Base-by-base conservation (phyloP, 768 basidiomycete genomes). In the Candolleomyces eurysporus region DNA sequence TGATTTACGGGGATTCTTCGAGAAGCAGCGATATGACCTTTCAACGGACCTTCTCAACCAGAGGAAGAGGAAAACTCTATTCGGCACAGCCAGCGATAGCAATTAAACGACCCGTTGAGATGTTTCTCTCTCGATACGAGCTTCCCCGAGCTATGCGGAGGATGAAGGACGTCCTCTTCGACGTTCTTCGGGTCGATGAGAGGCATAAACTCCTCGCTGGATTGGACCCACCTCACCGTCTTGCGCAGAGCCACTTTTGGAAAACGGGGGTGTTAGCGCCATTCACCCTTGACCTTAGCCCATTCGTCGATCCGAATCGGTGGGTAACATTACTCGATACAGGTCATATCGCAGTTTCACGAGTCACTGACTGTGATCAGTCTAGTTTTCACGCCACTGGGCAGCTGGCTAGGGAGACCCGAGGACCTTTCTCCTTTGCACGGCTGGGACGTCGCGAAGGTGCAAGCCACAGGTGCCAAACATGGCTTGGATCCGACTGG, bases 401-500 rank as follows among this genome's bases (percentile, higher is more conserved):
- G 84, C 13, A 67, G 72, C 55, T 85, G 82, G 83, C 64, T 83
- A 22, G 73, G 74, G 14, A 71, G 71, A 53, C 65, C 69, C 16
- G 75, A 77, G 40, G 71, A 68, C 36, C 73, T 77, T 4, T 81
- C 78, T 48, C 83, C 84, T 0, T 73, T 85, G 0, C 73, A 72
- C 40, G 79, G 80, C 19, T 86, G 83, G 82, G 76, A 82, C 64
- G 54, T 79, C n/a, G 68, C 77, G 26, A 64, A 72, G n/a, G 75
- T 83, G 19, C 68, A 77, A 39, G 60, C 66, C 16, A 71, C 76
- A 0, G 82, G 82, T n/a, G 63, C 59, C 43, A 73, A 69, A 46
- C 62, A 74, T 56, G 71, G 72, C 5, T 53, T 76, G 48, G 73
- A 76, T 52, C 67, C 75, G 0, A 64, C 68, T 4, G 68, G 67